Conservation (phyloP, 2,329 filamentous ascomycete species). For the Fusarium sp. region DNA sequence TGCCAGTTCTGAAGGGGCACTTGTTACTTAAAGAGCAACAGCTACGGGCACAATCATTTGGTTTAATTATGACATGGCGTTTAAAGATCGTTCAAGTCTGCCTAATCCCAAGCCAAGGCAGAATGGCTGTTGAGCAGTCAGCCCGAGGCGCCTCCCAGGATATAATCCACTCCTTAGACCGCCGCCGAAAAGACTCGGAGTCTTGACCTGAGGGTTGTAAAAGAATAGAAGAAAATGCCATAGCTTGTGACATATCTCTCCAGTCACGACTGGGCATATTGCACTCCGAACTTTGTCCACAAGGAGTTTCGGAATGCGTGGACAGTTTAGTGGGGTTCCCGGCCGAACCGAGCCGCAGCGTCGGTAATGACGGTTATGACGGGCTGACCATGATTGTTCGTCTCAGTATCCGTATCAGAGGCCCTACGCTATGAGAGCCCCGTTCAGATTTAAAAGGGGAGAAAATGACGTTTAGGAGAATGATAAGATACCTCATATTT, state of each 20-base stretch:
- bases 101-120: constrained; percentile 21
- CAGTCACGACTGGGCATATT: rapidly evolving
- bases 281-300: no score
- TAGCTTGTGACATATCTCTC: rapidly evolving
- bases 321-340: not conserved
- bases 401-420: not conserved
- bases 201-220: no score
- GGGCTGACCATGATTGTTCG: not conserved
- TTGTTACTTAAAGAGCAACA: not conserved
- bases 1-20: no score
- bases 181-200: no score
- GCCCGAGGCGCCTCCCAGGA: not conserved
- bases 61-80: not conserved
- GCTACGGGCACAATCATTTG: not conserved
- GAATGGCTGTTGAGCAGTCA: constrained; percentile 1
- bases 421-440: not conserved
- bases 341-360: constrained; percentile 5
- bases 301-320: not conserved
- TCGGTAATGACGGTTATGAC: no score
- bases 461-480: rapidly evolving
- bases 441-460: not conserved
- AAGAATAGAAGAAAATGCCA: no score
- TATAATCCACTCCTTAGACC: no score
- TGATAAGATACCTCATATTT: not conserved
- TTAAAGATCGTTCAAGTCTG: not conserved